Conservation (phyloP, 1,284 basidiomycete species). For the Ceratobasidium sp. region DNA sequence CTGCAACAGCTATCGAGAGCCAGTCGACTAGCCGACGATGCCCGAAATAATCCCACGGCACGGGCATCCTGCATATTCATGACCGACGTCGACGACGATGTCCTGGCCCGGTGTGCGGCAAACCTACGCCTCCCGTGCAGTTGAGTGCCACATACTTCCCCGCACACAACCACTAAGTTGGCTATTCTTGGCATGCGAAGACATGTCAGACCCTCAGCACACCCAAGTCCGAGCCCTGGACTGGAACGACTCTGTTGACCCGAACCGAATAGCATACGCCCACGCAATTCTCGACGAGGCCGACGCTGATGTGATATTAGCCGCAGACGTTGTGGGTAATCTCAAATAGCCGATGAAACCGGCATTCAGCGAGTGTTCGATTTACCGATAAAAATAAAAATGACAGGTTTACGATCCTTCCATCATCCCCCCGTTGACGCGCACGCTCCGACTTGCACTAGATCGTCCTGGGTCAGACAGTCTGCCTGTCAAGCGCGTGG, state of each 20-base stretch:
- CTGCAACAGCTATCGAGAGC: constrained; percentile 58
- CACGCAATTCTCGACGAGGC: constrained; percentile 58
- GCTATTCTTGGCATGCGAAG: constrained; percentile 53
- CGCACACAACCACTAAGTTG: background rate
- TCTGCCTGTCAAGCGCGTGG: background rate
- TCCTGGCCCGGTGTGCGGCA: constrained; percentile 67
- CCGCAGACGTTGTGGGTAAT: constrained; percentile 72
- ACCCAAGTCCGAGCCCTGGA: constrained; percentile 64
- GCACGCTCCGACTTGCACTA: constrained; percentile 59
- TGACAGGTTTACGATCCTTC: constrained; percentile 73
- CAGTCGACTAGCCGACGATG: constrained; percentile 2
- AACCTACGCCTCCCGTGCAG: constrained; percentile 73
- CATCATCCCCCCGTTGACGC: constrained; percentile 68
- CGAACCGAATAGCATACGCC: constrained; percentile 50
- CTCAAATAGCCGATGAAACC: background rate
- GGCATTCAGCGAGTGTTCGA: background rate
- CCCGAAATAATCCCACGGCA: background rate
- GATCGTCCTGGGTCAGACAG: constrained; percentile 10
- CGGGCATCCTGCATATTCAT: constrained; percentile 60
- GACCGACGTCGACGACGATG: constrained; percentile 72
- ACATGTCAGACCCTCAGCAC: constrained; percentile 64
- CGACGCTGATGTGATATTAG: constrained; percentile 67
- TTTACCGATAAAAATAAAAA: background rate
- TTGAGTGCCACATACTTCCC: constrained; percentile 51
- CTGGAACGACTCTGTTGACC: constrained; percentile 68